phyloP scores from a whole-genome alignment of 306 rosid genomes.

The Cucumis sativus region Cucumber_9930_V3 NC_026655.2:13732001-13732500 shows the following conservation, averaged over 20 bases:
- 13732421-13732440: too few species aligned
- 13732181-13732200: slow-evolving; percentile 18
- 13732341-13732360: too few species aligned
- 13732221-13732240: background rate
- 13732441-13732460: too few species aligned
- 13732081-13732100: background rate
- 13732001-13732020: background rate
- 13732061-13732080: background rate
- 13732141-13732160: slow-evolving; percentile 8
- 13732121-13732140: slow-evolving; percentile 2
- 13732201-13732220: slow-evolving; percentile 13
- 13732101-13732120: slow-evolving; percentile 1
- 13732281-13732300: background rate
- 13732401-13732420: too few species aligned
- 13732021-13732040: background rate
- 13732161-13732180: slow-evolving; percentile 12
- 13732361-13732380: too few species aligned
- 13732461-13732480: too few species aligned
- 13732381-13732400: too few species aligned
- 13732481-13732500: too few species aligned
- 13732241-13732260: background rate
- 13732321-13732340: too few species aligned
- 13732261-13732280: background rate
- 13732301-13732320: too few species aligned
- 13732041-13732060: background rate